These are phyloP conservation scores for Gossypium trilobum DNA, from an alignment of 441 rosid genomes.

Conservation along the genomic window DNA sequence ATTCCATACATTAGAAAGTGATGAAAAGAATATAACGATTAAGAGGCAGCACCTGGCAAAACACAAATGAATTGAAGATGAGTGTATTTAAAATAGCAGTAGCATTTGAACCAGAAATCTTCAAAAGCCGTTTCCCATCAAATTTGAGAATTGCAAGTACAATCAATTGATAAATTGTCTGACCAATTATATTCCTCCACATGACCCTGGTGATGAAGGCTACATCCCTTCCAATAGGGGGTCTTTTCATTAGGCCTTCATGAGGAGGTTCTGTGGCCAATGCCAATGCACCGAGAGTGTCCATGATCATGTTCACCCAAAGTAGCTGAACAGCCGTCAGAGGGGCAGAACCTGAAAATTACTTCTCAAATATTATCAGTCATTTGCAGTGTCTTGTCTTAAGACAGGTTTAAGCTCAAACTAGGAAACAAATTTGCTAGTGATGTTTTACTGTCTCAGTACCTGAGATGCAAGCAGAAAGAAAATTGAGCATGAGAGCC, in stretches of 20 bases:
- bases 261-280: conserved; percentile 46
- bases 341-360: conserved; percentile 38
- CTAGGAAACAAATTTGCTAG: neutral
- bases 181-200: conserved; percentile 52
- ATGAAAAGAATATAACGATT: neutral
- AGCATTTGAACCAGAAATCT: conserved; percentile 46
- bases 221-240: conserved; percentile 29
- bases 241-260: conserved; percentile 39
- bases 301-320: conserved; percentile 55
- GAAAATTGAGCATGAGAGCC: conserved; percentile 35
- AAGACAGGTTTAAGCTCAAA: neutral
- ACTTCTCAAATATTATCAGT: neutral
- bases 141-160: conserved; percentile 45
- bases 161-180: conserved; percentile 49
- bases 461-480: conserved; percentile 53
- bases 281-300: conserved; percentile 48
- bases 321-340: conserved; percentile 68
- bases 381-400: neutral
- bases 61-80: conserved; percentile 46
- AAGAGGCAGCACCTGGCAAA: conserved; percentile 35
- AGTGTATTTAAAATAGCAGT: conserved; percentile 43
- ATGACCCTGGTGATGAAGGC: conserved; percentile 34
- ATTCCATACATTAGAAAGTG: neutral
- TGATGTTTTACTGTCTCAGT: neutral
- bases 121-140: conserved; percentile 37